Evolutionary conservation across 257 asterid species (phyloP), one percentile per base, ranked within the genome.

Genomic region (Vinca minor): DNA sequence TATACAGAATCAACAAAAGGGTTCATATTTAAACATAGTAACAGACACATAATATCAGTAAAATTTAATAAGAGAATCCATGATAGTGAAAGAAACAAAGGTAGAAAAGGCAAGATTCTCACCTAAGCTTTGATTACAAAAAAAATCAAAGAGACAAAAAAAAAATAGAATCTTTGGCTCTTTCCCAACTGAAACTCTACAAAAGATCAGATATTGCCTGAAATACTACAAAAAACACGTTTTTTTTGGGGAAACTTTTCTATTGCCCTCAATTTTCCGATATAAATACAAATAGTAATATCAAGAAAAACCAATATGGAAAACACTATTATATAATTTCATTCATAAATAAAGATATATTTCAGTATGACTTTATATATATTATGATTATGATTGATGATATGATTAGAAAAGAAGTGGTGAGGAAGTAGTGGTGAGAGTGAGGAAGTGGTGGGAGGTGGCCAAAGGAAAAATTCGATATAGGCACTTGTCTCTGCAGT

Each of bases 91-190:
- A 48, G 17, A 3, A 48, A n/a, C 5, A 23, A 18, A 28, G 5
- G 20, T 1, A 36, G 7, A 34, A 34, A 31, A 46, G 45, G 21
- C n/a, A 60, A 61, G 53, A 69, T 49, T 41, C 42, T 59, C 11
- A 50, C 59, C 67, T 13, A 18, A 68, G 4, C n/a, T 53, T 39
- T 1, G 14, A 5, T 4, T n/a, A n/a, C n/a, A n/a, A n/a, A 28
- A 15, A 23, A 36, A 12, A 60, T 23, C 52, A 68, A 36, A 49
- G 54, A 60, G 36, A 49, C 46, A 49, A 48, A 69, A 21, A 23
- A n/a, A n/a, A n/a, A n/a, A n/a, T 29, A 36, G 62, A 50, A 20
- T 62, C 56, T 61, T 49, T 49, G 35, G 63, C 67, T 49, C 54
- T 49, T 49, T 69, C 53, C 68, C 25, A 5, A 53, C n/a, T 50